These are phyloP conservation scores for Suillus cothurnatus DNA, from an alignment of 768 basidiomycete species.

Conservation along the genomic window DNA sequence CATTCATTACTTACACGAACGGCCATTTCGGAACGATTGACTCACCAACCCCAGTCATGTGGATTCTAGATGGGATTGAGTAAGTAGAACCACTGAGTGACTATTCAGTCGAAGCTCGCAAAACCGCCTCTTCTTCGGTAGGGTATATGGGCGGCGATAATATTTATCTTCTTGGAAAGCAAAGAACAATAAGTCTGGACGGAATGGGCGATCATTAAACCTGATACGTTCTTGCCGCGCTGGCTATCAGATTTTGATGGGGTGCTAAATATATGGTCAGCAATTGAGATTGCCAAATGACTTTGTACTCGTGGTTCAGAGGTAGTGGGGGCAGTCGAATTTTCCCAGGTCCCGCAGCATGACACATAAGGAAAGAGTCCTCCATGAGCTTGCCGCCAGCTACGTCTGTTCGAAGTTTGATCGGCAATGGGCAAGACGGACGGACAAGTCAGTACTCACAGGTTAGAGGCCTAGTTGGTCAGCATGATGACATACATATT, in stretches of 20 bases:
- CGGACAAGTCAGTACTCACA: neutral
- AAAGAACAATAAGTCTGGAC: conserved; percentile 1
- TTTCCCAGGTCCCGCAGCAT: neutral
- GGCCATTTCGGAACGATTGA: neutral
- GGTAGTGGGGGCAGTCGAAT: neutral
- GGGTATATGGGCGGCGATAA: neutral
- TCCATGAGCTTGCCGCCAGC: neutral
- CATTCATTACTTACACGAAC: conserved; percentile 1
- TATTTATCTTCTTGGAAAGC: neutral
- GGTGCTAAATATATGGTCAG: neutral
- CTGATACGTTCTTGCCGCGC: neutral
- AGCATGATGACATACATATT: neutral
- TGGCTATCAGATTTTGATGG: neutral
- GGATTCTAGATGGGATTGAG: neutral
- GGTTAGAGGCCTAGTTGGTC: neutral
- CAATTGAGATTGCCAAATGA: neutral
- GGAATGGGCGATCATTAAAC: conserved; percentile 2
- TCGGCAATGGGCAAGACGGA: neutral
- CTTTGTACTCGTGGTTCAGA: neutral
- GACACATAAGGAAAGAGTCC: too few species aligned
- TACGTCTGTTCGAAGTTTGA: neutral
- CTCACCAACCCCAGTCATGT: neutral
- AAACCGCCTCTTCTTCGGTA: neutral
- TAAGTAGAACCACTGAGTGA: neutral
- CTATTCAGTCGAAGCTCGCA: neutral